Evolutionary conservation across 2,329 filamentous ascomycete species (phyloP), one percentile per base, ranked within the genome.

Genomic region (Aspergillus pseudotamarii): DNA sequence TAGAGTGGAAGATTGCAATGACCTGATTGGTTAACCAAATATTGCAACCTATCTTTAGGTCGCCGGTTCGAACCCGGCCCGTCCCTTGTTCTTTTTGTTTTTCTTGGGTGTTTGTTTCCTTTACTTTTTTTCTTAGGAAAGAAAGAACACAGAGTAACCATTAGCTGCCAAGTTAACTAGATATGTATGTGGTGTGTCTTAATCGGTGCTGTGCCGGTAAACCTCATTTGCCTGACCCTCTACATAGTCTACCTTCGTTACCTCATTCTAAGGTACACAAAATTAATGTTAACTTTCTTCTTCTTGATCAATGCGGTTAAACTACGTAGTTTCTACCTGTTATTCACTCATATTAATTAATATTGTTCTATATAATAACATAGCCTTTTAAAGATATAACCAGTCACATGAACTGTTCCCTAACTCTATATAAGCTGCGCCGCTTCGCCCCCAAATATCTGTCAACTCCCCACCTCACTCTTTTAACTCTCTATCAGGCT

Each of bases 31-130:
- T 26, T 48, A 26, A 14, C 21, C 28, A 19, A 51, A 53, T 41
- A n/a, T 53, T 53, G 50, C 50, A 53, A 53, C 26, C 50, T 48
- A 53, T 53, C 50, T 53, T 53, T 53, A 53, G 50, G 50, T 53
- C 50, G 50, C 50, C 50, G 28, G 50, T 53, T 53, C 50, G 28
- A 53, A 32, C 50, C 50, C 28, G 50, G 50, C 50, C 50, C 12
- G 50, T 53, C 50, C 50, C 50, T 53, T 19, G 11, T 23, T 11
- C 8, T 32, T 32, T 19, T 53, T 53, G 19, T 21, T 53, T 53
- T 51, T 51, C 4, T 26, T 26, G 26, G 26, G 26, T 5, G 26
- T 26, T 26, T 26, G 2, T 26, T 26, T 26, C 23, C 26, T 26
- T 26, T 26, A 4, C 5, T 26, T 4, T 14, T 50, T 26, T 26